Evolutionary conservation across 2,329 filamentous ascomycete species (phyloP), one percentile per base, ranked within the genome.

Genomic region (Colletotrichum higginsianum): DNA sequence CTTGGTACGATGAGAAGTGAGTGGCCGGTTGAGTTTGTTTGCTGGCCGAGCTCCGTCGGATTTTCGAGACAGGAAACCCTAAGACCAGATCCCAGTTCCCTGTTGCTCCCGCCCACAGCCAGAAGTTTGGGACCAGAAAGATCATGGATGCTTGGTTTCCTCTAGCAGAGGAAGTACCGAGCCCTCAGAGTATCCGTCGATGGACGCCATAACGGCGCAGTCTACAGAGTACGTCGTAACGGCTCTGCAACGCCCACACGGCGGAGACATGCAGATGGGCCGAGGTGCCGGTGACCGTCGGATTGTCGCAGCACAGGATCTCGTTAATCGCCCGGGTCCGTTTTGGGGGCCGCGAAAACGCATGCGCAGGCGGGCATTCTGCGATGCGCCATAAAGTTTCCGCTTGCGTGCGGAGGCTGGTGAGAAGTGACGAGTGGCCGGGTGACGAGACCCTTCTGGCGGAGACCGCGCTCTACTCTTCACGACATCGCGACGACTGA

Each of bases 371-470:
- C 57, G 68, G 68, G 23, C 42, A 56, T 68, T 55, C 65, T 68
- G 65, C 65, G 68, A 68, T 68, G 58, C 68, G 66, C 65, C 42
- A 30, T 63, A 71, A 71, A 53, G 30, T 71, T 68, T 68, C 58
- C 60, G 53, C 65, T 64, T 60, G 65, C 65, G 64, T 71, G 58
- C 60, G 60, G 65, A 68, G 57, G 65, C 53, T 61, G 58, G 46
- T 55, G 65, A 71, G 58, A 68, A 63, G 68, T 71, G 65, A 71
- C 53, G 65, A 58, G 65, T 63, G 58, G 55, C 21, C 23, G 57
- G 49, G 44, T 44, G 57, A 63, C 58, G 47, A 64, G 65, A 68
- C 49, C 30, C 38, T 60, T 52, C 7, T 16, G 58, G 53, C 46
- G 65, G 64, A 58, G 47, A 61, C 61, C 38, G 55, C 61, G 61